A percentile compares a stretch with the other conserved stretches of the same genome.
Evolutionary conservation across 2,329 filamentous ascomycete genomes (phyloP).

Genomic region (Pyrenochaeta sp.): DNA sequence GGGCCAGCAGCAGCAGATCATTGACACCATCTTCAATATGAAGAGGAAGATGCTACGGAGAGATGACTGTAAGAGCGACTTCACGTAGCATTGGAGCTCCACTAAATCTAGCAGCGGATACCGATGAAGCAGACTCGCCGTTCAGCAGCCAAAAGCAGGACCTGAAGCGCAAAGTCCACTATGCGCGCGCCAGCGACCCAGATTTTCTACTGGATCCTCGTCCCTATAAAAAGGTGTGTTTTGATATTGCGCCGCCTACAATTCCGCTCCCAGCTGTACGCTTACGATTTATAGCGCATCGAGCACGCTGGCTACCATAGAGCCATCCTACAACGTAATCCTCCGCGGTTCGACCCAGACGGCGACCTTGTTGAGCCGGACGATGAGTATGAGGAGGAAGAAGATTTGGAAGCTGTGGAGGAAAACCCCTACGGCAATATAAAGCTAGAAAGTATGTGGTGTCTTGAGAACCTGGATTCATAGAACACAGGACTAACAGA

Average conservation of each 20-base stretch:
- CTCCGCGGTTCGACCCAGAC: constrained; percentile 76
- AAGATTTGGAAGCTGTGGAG: constrained; percentile 68
- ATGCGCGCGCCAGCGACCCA: constrained; percentile 74
- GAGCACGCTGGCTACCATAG: constrained; percentile 78
- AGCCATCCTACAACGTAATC: constrained; percentile 77
- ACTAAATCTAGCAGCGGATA: constrained; percentile 68
- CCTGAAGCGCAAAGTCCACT: constrained; percentile 76
- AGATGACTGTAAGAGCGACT: constrained; percentile 42
- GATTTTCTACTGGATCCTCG: constrained; percentile 67
- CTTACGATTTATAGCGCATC: constrained; percentile 63
- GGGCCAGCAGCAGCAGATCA: constrained; percentile 51
- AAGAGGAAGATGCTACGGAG: constrained; percentile 47
- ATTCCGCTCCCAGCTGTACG: constrained; percentile 15
- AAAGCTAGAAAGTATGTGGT: constrained; percentile 70
- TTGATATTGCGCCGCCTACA: constrained; percentile 6
- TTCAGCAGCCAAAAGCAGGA: constrained; percentile 81
- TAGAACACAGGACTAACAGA: constrained; percentile 35
- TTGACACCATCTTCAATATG: constrained; percentile 52
- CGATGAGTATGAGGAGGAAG: constrained; percentile 72
- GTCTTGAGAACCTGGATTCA: neutral
- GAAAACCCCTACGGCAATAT: constrained; percentile 79
- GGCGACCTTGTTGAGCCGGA: constrained; percentile 79
- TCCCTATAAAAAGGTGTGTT: constrained; percentile 74
- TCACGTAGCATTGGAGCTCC: neutral
- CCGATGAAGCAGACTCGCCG: constrained; percentile 74